Conservation (phyloP, 2,329 filamentous ascomycete species). For the Xylariaceae sp. region DNA sequence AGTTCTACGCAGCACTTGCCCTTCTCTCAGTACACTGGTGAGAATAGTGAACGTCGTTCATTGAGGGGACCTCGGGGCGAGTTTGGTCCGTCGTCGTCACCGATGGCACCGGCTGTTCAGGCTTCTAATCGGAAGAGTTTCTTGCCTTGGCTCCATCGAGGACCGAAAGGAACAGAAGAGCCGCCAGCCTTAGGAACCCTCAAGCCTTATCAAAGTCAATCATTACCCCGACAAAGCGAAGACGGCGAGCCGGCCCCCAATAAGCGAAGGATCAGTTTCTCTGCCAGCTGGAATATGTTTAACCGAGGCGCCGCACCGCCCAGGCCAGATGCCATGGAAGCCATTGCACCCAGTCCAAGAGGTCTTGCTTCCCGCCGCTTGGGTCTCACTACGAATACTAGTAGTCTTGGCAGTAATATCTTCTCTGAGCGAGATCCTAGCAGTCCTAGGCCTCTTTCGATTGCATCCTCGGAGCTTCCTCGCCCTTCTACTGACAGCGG, state of each 20-base stretch:
- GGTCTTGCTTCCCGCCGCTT: constrained; percentile 37
- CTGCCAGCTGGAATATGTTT: constrained; percentile 62
- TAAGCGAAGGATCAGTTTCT: constrained; percentile 64
- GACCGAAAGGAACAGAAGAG: constrained; percentile 64
- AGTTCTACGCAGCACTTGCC: constrained; percentile 64
- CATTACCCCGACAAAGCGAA: constrained; percentile 69
- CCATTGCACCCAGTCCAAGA: constrained; percentile 35
- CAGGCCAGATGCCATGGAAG: constrained; percentile 49
- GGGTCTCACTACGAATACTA: constrained; percentile 47
- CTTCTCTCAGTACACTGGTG: constrained; percentile 55
- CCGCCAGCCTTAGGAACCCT: constrained; percentile 71
- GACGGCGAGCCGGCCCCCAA: constrained; percentile 58
- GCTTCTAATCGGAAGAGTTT: constrained; percentile 55
- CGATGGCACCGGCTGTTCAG: constrained; percentile 42
- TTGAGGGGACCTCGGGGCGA: constrained; percentile 42
- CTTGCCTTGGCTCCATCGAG: constrained; percentile 66
- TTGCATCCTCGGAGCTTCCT: constrained; percentile 72
- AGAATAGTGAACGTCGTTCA: constrained; percentile 53
- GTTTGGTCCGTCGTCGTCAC: constrained; percentile 48
- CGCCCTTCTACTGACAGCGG: constrained; percentile 80
- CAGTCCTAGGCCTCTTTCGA: constrained; percentile 71
- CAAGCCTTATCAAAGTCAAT: constrained; percentile 76
- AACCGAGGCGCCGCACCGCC: constrained; percentile 54
- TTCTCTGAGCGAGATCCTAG: constrained; percentile 62
- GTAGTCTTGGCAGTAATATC: constrained; percentile 52